Evolutionary conservation across 441 rosid genomes (phyloP).

Genomic region (Croton setiger): DNA sequence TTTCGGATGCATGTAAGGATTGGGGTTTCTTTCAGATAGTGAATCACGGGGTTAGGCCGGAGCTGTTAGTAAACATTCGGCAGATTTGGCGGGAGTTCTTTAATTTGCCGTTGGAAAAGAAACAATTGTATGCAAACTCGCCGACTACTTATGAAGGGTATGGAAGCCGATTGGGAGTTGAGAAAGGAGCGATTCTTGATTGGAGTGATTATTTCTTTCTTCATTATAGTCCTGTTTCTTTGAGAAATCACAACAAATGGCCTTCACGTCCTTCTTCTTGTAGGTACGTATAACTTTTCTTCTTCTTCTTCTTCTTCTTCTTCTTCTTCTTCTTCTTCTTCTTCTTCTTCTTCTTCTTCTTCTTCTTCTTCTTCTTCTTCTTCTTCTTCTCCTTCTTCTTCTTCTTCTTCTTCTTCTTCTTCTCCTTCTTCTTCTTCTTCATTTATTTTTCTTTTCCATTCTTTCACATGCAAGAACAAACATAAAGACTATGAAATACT

Average conservation of each 20-base stretch:
- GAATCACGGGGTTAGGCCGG: constrained; percentile 66
- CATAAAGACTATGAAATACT: too few relatives aligned
- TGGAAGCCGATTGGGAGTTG: constrained; percentile 75
- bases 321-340: too few relatives aligned
- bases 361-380: too few relatives aligned
- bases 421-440: too few relatives aligned
- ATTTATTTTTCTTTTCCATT: too few relatives aligned
- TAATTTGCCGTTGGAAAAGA: constrained; percentile 48
- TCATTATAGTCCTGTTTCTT: constrained; percentile 50
- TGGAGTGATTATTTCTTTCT: constrained; percentile 89
- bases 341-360: too few relatives aligned
- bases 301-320: too few relatives aligned
- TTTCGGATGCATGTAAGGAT: constrained; percentile 50
- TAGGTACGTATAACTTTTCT: constrained; percentile 36
- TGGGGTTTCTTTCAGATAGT: constrained; percentile 91
- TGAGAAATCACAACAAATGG: constrained; percentile 64
- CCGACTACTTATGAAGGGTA: constrained; percentile 86
- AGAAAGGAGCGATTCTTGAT: constrained; percentile 73
- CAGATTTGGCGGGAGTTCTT: constrained; percentile 76
- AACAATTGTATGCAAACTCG: constrained; percentile 53
- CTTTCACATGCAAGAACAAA: too few relatives aligned
- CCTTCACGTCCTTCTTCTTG: constrained; percentile 50
- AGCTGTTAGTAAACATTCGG: constrained; percentile 49
- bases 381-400: constrained; percentile 30
- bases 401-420: constrained; percentile 10